These are phyloP conservation scores for Myxozyma neotropica DNA, from an alignment of 805 yeast species.

Conservation along the genomic window DNA sequence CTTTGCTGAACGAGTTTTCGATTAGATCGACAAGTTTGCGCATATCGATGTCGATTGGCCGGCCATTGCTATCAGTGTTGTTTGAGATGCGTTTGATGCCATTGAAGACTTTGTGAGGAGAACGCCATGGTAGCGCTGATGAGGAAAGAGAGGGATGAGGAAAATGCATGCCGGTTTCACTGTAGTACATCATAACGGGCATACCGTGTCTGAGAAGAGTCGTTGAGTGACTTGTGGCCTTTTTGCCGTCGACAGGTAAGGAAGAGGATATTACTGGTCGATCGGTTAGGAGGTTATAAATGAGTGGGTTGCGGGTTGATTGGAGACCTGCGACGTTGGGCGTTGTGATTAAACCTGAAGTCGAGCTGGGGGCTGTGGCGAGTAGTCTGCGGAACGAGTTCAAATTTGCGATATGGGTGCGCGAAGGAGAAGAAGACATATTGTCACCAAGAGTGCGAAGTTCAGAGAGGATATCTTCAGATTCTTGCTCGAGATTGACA, in stretches of 20 bases:
- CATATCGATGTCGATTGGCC: slow-evolving; percentile 51
- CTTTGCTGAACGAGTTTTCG: slow-evolving; percentile 75
- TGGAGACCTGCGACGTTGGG: slow-evolving; percentile 65
- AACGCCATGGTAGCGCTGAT: too few relatives aligned
- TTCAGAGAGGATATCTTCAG: slow-evolving; percentile 63
- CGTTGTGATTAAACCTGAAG: slow-evolving; percentile 88
- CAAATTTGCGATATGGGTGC: slow-evolving; percentile 68
- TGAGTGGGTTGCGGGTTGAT: slow-evolving; percentile 65
- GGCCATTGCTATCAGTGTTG: not conserved
- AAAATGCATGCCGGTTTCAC: slow-evolving; percentile 47
- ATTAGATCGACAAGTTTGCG: slow-evolving; percentile 61
- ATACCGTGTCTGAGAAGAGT: slow-evolving; percentile 80
- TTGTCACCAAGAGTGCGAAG: slow-evolving; percentile 38
- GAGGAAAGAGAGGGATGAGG: slow-evolving; percentile 2
- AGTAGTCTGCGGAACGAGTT: slow-evolving; percentile 64
- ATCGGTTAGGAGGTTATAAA: slow-evolving; percentile 88
- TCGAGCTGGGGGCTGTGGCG: slow-evolving; percentile 52
- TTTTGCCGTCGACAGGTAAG: slow-evolving; percentile 68
- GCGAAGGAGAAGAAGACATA: slow-evolving; percentile 40
- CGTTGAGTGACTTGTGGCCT: slow-evolving; percentile 60
- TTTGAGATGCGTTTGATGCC: slow-evolving; percentile 4
- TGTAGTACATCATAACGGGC: slow-evolving; percentile 49
- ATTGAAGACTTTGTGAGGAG: slow-evolving; percentile 2
- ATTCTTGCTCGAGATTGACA: slow-evolving; percentile 83
- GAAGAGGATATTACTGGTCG: slow-evolving; percentile 90